phyloP scores from a whole-genome alignment of 495 filamentous ascomycete genomes.

The Hypoxylon fuscum region DNA sequence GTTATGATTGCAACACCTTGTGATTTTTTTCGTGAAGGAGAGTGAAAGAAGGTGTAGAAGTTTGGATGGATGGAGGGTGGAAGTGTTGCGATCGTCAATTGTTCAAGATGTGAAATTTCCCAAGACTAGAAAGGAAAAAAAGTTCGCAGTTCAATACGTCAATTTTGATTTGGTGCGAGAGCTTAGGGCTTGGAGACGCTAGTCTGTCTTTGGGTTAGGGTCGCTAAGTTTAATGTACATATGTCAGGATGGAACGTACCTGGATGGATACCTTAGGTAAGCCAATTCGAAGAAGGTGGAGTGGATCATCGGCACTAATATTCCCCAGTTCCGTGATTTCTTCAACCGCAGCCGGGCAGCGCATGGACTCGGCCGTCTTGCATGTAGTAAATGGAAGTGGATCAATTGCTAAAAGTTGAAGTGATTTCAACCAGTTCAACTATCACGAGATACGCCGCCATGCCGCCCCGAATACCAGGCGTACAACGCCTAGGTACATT shows the following conservation, averaged over 20 bases:
- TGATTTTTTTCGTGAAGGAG: constrained; percentile 60
- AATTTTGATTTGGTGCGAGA: constrained; percentile 45
- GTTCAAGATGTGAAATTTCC: constrained; percentile 38
- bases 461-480: constrained; percentile 79
- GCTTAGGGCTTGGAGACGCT: constrained; percentile 40
- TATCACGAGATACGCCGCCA: constrained; percentile 51
- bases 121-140: constrained; percentile 26
- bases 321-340: constrained; percentile 24
- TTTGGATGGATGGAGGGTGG: constrained; percentile 41
- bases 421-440: constrained; percentile 19
- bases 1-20: constrained; percentile 25
- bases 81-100: constrained; percentile 45
- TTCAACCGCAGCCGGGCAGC: constrained; percentile 17
- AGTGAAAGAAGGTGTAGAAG: constrained; percentile 64
- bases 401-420: constrained; percentile 33
- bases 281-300: too few species aligned
- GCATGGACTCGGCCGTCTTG: constrained; percentile 4
- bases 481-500: constrained; percentile 69
- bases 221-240: too few species aligned
- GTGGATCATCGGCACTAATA: background rate
- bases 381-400: constrained; percentile 21
- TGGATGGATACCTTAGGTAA: too few species aligned
- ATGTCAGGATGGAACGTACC: too few species aligned
- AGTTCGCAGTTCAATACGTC: constrained; percentile 33
- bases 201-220: constrained; percentile 19